Evolutionary conservation across 2,329 filamentous ascomycete species (phyloP).

Genomic region (Phialemonium atrogriseum): DNA sequence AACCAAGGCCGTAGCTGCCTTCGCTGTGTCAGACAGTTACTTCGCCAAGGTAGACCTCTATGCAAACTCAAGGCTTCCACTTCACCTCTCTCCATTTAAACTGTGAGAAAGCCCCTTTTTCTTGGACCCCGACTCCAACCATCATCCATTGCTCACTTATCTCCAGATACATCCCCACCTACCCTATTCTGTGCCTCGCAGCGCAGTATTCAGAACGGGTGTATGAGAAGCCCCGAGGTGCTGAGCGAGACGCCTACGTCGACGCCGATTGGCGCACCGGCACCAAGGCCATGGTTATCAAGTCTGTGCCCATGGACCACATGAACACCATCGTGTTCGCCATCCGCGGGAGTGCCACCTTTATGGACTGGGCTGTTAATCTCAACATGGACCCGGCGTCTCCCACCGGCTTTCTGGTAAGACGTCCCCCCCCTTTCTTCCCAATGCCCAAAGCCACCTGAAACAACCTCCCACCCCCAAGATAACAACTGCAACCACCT

Average conservation of each 20-base stretch:
- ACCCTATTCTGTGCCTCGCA: constrained; percentile 68
- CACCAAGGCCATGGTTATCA: constrained; percentile 82
- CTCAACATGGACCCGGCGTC: constrained; percentile 59
- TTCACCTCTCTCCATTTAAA: constrained; percentile 57
- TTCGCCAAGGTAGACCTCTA: constrained; percentile 75
- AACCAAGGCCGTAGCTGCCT: constrained; percentile 22
- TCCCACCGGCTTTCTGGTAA: constrained; percentile 57
- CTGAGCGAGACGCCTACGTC: constrained; percentile 61
- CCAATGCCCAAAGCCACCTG: constrained; percentile 1
- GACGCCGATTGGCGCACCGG: constrained; percentile 63
- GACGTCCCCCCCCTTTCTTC: constrained; percentile 9
- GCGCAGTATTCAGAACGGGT: constrained; percentile 70
- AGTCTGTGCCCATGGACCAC: constrained; percentile 69
- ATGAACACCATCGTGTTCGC: constrained; percentile 76
- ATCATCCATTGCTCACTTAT: background rate
- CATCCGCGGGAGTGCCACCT: constrained; percentile 70
- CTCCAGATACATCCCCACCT: constrained; percentile 64
- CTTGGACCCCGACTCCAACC: background rate
- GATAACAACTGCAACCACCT: no score
- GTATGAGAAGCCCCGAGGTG: constrained; percentile 56
- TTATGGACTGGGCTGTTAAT: constrained; percentile 84
- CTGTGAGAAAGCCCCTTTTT: constrained; percentile 34
- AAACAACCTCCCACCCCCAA: background rate
- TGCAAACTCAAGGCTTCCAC: constrained; percentile 65
- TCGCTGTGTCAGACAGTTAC: constrained; percentile 42